These are phyloP conservation scores for Hawksworthiomyces lignivorus DNA, from an alignment of 2,329 filamentous ascomycete genomes.

Conservation along the genomic window DNA sequence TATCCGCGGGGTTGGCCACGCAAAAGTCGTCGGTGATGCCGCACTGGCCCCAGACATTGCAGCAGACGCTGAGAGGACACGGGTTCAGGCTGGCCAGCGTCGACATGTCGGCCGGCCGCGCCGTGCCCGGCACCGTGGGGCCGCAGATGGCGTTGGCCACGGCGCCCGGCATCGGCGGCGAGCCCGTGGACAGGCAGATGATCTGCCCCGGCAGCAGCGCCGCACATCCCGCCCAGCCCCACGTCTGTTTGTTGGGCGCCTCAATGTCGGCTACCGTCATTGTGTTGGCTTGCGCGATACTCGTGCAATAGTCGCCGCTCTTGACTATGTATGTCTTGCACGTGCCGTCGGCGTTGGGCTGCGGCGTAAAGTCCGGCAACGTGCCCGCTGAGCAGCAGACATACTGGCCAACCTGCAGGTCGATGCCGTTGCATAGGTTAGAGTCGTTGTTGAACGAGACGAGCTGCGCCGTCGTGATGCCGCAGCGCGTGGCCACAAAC, in stretches of 20 bases:
- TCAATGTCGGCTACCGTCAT: constrained; percentile 2
- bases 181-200: constrained; percentile 28
- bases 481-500: constrained; percentile 14
- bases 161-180: constrained; percentile 24
- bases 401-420: constrained; percentile 22
- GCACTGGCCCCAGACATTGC: constrained; percentile 36
- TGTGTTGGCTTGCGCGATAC: constrained; percentile 18
- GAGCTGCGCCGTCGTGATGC: background rate
- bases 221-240: constrained; percentile 26
- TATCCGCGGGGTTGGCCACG: constrained; percentile 10
- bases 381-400: constrained; percentile 15
- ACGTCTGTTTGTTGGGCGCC: constrained; percentile 27
- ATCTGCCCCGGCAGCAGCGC: constrained; percentile 17
- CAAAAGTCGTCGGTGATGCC: constrained; percentile 38
- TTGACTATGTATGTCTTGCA: constrained; percentile 26
- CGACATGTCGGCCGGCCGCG: constrained; percentile 13
- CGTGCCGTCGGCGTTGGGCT: constrained; percentile 26
- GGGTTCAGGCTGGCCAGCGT: constrained; percentile 19
- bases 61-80: constrained; percentile 23
- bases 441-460: too few relatives aligned
- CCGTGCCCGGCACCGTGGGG: constrained; percentile 24
- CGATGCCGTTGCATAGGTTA: background rate
- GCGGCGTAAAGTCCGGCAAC: constrained; percentile 21
- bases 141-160: constrained; percentile 26
- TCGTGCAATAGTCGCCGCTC: constrained; percentile 23